Evolutionary conservation across 192 early-diverging fungal genomes (phyloP).

Genomic region (Linderina pennispora): DNA sequence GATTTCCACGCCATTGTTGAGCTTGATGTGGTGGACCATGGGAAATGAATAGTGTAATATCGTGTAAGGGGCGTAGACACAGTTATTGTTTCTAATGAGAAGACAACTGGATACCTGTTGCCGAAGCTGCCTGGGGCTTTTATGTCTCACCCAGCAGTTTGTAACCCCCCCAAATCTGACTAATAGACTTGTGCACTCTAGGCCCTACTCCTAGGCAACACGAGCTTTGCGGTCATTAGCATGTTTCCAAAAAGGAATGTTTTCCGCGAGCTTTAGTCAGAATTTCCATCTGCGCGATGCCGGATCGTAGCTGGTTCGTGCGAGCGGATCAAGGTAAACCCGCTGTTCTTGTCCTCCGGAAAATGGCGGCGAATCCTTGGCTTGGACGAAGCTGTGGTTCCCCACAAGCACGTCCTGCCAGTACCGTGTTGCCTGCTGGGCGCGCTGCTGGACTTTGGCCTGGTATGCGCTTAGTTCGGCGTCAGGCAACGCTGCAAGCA

Average conservation of each 20-base stretch:
- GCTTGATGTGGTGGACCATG: constrained; percentile 39
- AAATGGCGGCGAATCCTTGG: constrained; percentile 87
- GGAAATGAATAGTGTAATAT: constrained; percentile 9
- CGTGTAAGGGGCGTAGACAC: not conserved
- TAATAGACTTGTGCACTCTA: no score
- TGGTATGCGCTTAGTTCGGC: constrained; percentile 66
- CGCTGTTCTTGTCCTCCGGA: constrained; percentile 62
- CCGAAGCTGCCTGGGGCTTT: no score
- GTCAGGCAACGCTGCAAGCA: constrained; percentile 66
- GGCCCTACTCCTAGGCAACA: no score
- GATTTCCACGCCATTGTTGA: constrained; percentile 61
- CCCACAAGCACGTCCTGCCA: constrained; percentile 84
- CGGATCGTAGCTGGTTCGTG: constrained; percentile 3
- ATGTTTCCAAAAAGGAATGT: no score
- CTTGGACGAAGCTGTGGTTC: constrained; percentile 72
- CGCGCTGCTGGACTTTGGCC: constrained; percentile 53
- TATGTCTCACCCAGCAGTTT: no score
- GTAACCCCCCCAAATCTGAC: no score
- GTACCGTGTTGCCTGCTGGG: constrained; percentile 77
- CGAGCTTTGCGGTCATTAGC: no score
- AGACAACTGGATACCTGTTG: no score
- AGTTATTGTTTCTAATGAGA: no score
- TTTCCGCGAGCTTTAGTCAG: no score
- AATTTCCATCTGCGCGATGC: no score
- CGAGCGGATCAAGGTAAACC: constrained; percentile 83